A percentile compares a stretch with the other conserved stretches of the same genome.
Evolutionary conservation across 2,329 filamentous ascomycete genomes (phyloP).

Genomic region (Clonostachys chloroleuca): DNA sequence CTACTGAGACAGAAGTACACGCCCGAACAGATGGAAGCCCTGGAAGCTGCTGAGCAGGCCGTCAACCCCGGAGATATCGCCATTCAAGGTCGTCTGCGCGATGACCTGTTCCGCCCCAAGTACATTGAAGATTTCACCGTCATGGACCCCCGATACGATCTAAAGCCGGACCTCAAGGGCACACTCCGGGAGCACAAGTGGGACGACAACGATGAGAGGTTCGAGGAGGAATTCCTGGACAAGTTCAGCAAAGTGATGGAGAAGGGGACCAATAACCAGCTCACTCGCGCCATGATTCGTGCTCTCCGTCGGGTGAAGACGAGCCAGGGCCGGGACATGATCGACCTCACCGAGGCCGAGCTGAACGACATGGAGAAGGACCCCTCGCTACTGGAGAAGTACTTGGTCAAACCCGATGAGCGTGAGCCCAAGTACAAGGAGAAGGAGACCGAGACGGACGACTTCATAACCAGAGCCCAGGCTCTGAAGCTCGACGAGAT

Average conservation of each 20-base stretch:
- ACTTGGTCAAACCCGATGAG: slow-evolving; percentile 21
- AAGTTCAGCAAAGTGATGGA: slow-evolving; percentile 37
- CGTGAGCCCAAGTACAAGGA: slow-evolving; percentile 1
- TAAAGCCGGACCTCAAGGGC: slow-evolving; percentile 46
- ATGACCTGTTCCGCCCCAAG: slow-evolving; percentile 65
- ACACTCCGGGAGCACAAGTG: slow-evolving; percentile 49
- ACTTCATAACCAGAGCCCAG: slow-evolving; percentile 12
- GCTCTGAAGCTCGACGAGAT: slow-evolving; percentile 29
- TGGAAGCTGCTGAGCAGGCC: slow-evolving; percentile 75
- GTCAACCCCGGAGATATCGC: slow-evolving; percentile 72
- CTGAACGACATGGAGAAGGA: slow-evolving; percentile 32
- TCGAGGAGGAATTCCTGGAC: slow-evolving; percentile 45
- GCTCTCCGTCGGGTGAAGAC: slow-evolving; percentile 36
- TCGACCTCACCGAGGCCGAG: slow-evolving; percentile 46
- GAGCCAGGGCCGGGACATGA: slow-evolving; percentile 28
- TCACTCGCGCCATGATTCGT: slow-evolving; percentile 32
- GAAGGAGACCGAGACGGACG: background rate
- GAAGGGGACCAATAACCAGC: slow-evolving; percentile 35
- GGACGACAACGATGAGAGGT: slow-evolving; percentile 56
- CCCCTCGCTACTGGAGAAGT: slow-evolving; percentile 30
- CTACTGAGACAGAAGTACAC: slow-evolving; percentile 67
- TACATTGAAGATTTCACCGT: slow-evolving; percentile 82
- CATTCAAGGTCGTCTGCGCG: slow-evolving; percentile 66
- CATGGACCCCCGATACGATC: slow-evolving; percentile 75
- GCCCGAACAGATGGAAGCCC: slow-evolving; percentile 72